Percentiles rank a stretch among this genome's conserved stretches.
Evolutionary conservation across 345 rosid genomes (phyloP).

Genomic region (Eucalyptus coolabah): DNA sequence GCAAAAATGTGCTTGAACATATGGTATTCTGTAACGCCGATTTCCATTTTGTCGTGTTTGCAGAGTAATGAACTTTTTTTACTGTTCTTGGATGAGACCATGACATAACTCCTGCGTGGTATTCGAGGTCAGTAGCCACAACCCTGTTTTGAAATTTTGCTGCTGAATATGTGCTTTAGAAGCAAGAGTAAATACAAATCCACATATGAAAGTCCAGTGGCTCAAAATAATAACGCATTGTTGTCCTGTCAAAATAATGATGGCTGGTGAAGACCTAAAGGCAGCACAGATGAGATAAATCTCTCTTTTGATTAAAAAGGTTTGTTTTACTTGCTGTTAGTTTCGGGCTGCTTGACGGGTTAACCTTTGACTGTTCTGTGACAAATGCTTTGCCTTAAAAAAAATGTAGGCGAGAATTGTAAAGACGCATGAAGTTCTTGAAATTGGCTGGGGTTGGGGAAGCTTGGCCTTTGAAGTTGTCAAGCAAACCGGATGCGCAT

Average conservation of each 20-base stretch:
- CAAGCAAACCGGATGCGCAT: conserved; percentile 77
- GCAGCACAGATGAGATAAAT: conserved; percentile 70
- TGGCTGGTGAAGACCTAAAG: conserved; percentile 55
- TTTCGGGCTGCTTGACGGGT: neutral
- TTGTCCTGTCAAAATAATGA: conserved; percentile 1
- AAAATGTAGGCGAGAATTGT: conserved; percentile 35
- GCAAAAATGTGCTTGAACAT: neutral
- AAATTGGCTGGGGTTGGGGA: conserved; percentile 95
- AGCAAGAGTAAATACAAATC: neutral
- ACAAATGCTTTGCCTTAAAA: neutral
- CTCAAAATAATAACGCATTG: neutral
- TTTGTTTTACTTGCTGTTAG: neutral
- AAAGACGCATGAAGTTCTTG: conserved; percentile 57
- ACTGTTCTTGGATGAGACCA: conserved; percentile 71
- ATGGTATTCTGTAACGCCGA: neutral
- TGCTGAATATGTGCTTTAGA: neutral
- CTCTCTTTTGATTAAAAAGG: conserved; percentile 59
- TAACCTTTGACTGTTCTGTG: neutral
- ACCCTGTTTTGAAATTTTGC: neutral
- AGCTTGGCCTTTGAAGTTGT: conserved; percentile 77
- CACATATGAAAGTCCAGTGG: neutral
- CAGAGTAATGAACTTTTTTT: conserved; percentile 82
- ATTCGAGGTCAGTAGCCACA: conserved; percentile 39
- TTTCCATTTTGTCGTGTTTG: neutral
- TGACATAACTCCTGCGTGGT: conserved; percentile 84